phyloP scores from a whole-genome alignment of 257 asterid genomes.

The Solanum pinnatisectum region DNA sequence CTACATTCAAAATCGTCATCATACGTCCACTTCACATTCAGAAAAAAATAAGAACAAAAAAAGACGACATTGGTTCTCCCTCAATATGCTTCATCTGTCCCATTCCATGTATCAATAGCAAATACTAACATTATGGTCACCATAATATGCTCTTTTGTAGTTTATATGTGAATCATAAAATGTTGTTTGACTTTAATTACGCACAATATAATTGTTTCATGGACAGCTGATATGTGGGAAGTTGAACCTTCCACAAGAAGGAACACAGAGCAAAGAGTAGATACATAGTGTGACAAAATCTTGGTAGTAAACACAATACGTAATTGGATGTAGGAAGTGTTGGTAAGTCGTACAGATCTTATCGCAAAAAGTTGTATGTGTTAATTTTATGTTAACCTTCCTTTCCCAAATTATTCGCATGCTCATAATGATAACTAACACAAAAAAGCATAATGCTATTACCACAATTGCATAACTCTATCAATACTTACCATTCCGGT shows the following conservation, averaged over 20 bases:
- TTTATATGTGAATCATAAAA: neutral
- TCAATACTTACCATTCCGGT: constrained; percentile 79
- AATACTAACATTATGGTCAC: neutral
- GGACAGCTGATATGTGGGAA: neutral
- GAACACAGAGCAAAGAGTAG: neutral
- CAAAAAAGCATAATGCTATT: neutral
- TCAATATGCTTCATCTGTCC: neutral
- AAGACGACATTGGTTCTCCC: neutral
- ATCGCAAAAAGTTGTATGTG: neutral
- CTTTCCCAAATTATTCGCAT: neutral
- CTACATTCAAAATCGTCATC: neutral
- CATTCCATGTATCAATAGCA: neutral
- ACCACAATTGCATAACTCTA: neutral
- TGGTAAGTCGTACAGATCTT: neutral
- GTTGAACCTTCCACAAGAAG: neutral
- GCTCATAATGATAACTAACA: neutral
- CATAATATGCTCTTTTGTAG: neutral
- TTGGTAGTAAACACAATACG: neutral
- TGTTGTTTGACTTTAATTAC: neutral
- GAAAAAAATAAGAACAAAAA: neutral
- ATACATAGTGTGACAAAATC: neutral
- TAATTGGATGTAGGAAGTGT: neutral
- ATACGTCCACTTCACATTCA: neutral
- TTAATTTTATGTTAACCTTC: neutral
- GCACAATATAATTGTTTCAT: neutral